phyloP scores from a whole-genome alignment of 306 rosid genomes.

The Rubus idaeus region DNA sequence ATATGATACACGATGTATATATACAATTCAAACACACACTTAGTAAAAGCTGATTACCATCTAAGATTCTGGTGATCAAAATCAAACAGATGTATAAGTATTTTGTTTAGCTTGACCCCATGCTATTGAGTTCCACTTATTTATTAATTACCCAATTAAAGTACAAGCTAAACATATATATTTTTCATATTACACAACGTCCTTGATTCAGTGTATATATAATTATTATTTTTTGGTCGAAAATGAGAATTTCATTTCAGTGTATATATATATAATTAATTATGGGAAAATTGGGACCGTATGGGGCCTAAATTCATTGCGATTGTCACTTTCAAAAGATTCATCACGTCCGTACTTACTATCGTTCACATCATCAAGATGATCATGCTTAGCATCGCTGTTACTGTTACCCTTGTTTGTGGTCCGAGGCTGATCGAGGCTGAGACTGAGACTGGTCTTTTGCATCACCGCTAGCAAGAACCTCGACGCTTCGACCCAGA shows the following conservation, averaged over 20 bases:
- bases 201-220: neutral
- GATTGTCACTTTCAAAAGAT: neutral
- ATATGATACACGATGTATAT: neutral
- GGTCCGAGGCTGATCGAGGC: neutral
- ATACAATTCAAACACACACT: neutral
- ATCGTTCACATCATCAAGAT: slow-evolving; percentile 4
- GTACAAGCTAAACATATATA: neutral
- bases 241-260: no score
- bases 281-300: no score
- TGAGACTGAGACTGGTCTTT: slow-evolving; percentile 3
- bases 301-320: no score
- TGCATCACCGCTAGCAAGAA: neutral
- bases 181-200: neutral
- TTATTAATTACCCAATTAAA: neutral
- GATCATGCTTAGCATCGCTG: neutral
- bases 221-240: no score
- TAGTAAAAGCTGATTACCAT: neutral
- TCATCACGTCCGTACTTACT: slow-evolving; percentile 1
- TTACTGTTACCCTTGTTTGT: neutral
- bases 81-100: neutral
- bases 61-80: neutral
- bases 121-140: neutral
- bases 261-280: neutral
- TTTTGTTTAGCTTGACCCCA: neutral
- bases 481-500: neutral